Base-by-base conservation (phyloP, 164 flowering plant genomes). In the Annona cherimola region DNA sequence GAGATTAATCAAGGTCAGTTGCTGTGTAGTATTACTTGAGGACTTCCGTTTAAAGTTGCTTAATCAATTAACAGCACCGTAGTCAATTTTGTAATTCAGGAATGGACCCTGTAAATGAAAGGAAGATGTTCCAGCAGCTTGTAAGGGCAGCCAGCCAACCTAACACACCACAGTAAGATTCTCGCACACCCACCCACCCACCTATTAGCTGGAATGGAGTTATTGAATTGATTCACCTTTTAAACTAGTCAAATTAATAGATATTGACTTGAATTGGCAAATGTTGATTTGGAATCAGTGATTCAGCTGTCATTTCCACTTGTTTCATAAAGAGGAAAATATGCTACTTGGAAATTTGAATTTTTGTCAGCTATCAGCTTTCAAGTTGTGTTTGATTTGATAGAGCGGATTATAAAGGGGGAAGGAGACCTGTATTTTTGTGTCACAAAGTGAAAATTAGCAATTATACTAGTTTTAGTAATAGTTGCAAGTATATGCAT, bases 51-150 rank as follows among this genome's bases (percentile, higher is more conserved):
- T 43, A 40, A 16, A 64, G 42, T 71, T 45, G 42, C 43, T 20
- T 64, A 40, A 55, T 8, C 4, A 4, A 12, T 12, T 4, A 8
- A 57, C 4, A 26, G 45, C 14, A 54, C 42, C 19, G 19, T 8
- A 62, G 39, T 63, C 54, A 12, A 19, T 42, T 19, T 68, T 73
- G 55, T 44, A 9, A 64, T 7, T 70, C 81, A 93, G 98, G 98
- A 69, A 96, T 93, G 98, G 99, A 96, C 76, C 97, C 98, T 20
- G 87, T 91, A 73, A 95, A 93, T 64, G 99, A 96, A 76, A 86
- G 99, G 70, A 93, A 93, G 78, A 96, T 95, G 99, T 95, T 95
- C 80, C 97, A 93, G 86, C 98, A 93, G 78, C 80, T 95, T 68
- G 98, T 93, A 68, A 85, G 93, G 82, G 94, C 98, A 68, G 92